These are phyloP conservation scores for Rhipidocladum racemiflorum DNA, from an alignment of 176 grass and related monocot genomes.

Conservation along the genomic window DNA sequence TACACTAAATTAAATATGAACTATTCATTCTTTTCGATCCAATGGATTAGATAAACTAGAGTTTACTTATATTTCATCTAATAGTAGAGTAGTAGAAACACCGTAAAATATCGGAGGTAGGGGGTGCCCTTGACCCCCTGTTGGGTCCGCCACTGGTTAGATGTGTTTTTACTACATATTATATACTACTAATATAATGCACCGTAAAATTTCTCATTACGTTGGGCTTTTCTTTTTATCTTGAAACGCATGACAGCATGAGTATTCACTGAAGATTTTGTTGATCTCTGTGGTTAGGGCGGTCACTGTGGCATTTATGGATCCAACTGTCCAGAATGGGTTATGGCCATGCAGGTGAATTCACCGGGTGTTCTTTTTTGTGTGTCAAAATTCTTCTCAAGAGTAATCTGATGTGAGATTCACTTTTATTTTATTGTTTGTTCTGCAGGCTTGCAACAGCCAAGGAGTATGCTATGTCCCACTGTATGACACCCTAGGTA, in stretches of 20 bases:
- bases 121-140: too few species aligned
- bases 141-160: too few species aligned
- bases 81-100: too few species aligned
- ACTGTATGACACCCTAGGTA: constrained; percentile 96
- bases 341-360: constrained; percentile 87
- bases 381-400: background rate
- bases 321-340: constrained; percentile 94
- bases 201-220: too few species aligned
- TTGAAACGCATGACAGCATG: background rate
- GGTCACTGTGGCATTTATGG: constrained; percentile 91
- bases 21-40: too few species aligned
- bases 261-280: background rate
- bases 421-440: constrained; percentile 3
- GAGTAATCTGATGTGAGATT: background rate
- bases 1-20: too few species aligned
- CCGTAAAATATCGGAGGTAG: too few species aligned
- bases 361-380: background rate
- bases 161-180: too few species aligned
- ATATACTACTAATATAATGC: too few species aligned
- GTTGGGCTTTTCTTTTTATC: background rate
- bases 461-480: constrained; percentile 85
- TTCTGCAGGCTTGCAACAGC: constrained; percentile 84
- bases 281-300: constrained; percentile 52
- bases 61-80: too few species aligned
- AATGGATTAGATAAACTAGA: too few species aligned